A percentile compares a stretch with the other conserved stretches of the same genome.
Conservation (phyloP, 257 asterid genomes). For the Mitragyna speciosa region DNA sequence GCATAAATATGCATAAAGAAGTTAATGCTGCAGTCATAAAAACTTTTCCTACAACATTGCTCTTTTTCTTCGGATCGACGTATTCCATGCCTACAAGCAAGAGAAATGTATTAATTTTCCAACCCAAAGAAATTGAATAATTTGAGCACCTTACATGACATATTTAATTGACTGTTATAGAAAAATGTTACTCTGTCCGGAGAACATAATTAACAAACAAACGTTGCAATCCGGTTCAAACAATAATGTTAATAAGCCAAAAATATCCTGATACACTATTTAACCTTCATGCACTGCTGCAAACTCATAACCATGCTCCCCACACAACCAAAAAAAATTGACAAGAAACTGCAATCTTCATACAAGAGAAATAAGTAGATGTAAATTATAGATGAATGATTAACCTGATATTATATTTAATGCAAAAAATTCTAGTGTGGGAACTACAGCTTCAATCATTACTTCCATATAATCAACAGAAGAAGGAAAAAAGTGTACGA, state of each 20-base stretch:
- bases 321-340: background rate
- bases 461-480: background rate
- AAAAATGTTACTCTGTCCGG: background rate
- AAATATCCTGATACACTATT: no score
- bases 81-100: slow-evolving; percentile 72
- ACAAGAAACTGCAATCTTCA: background rate
- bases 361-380: background rate
- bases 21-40: slow-evolving; percentile 43
- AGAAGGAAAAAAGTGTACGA: background rate
- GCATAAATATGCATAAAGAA: slow-evolving; percentile 45
- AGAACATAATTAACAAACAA: background rate
- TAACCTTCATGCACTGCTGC: background rate
- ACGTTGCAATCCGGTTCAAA: background rate
- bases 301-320: background rate
- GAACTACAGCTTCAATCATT: background rate
- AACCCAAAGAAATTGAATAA: background rate
- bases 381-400: background rate
- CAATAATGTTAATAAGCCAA: background rate
- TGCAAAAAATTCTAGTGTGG: background rate
- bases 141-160: background rate
- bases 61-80: slow-evolving; percentile 72
- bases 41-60: slow-evolving; percentile 42
- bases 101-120: background rate
- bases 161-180: background rate
- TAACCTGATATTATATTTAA: background rate